phyloP scores from a whole-genome alignment of 1,139 yeast species.

The Pichia cactophila region DNA sequence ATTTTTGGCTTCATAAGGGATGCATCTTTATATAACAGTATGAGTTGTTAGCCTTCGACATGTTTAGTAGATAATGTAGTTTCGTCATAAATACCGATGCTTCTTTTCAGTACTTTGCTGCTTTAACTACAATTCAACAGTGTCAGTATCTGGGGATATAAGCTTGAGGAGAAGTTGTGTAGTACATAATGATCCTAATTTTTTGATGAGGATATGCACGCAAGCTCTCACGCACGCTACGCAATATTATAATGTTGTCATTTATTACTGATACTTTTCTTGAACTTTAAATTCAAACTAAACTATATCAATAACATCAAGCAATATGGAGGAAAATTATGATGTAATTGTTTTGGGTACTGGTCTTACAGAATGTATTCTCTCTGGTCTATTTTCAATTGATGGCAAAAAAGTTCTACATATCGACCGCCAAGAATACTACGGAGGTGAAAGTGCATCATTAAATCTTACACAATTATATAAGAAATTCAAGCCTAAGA shows the following conservation, averaged over 20 bases:
- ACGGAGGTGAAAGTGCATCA: constrained; percentile 71
- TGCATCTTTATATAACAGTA: too few relatives aligned
- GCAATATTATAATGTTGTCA: too few relatives aligned
- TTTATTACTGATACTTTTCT: neutral
- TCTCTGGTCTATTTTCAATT: constrained; percentile 88
- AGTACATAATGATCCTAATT: too few relatives aligned
- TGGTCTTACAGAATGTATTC: constrained; percentile 92
- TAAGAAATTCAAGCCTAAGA: constrained; percentile 64
- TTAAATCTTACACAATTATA: constrained; percentile 49
- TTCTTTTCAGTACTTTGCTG: too few relatives aligned
- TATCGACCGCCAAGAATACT: constrained; percentile 93
- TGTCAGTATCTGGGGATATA: too few relatives aligned
- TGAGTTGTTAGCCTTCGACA: too few relatives aligned
- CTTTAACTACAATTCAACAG: too few relatives aligned
- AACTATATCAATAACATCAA: neutral
- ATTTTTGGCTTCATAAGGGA: too few relatives aligned
- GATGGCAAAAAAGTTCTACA: constrained; percentile 96
- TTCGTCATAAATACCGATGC: too few relatives aligned
- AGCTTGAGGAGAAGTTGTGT: too few relatives aligned
- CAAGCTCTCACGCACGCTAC: neutral
- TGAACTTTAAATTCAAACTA: neutral
- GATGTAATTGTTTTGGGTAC: constrained; percentile 84
- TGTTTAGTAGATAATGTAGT: too few relatives aligned
- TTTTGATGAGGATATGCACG: neutral
- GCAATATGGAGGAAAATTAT: constrained; percentile 42